These are phyloP conservation scores for Acacia melanoxylon DNA, from an alignment of 306 rosid species.

Conservation along the genomic window DNA sequence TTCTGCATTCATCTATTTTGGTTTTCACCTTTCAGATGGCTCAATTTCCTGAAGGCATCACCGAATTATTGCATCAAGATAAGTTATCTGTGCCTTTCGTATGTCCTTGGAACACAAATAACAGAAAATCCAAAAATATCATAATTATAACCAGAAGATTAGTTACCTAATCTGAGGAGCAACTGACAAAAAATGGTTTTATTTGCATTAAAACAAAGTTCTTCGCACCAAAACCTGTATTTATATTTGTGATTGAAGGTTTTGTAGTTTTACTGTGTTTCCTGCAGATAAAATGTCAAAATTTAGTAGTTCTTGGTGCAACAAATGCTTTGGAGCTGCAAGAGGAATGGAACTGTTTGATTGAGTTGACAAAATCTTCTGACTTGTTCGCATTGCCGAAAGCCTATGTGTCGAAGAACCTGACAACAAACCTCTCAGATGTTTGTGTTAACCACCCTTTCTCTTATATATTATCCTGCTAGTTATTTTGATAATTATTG, in stretches of 20 bases:
- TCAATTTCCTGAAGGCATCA: slow-evolving; percentile 92
- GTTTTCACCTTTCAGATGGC: slow-evolving; percentile 81
- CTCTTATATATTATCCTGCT: not conserved
- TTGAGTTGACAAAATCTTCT: slow-evolving; percentile 65
- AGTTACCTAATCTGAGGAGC: slow-evolving; percentile 3
- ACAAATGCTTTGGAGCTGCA: slow-evolving; percentile 72
- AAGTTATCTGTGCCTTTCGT: slow-evolving; percentile 80
- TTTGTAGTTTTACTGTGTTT: slow-evolving; percentile 9
- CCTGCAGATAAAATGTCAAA: slow-evolving; percentile 86
- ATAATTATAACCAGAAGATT: slow-evolving; percentile 10
- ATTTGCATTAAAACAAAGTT: not conserved
- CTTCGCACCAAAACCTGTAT: not conserved
- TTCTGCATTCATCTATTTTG: slow-evolving; percentile 29
- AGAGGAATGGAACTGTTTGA: slow-evolving; percentile 81
- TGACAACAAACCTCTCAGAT: slow-evolving; percentile 66
- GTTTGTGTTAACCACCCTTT: slow-evolving; percentile 41
- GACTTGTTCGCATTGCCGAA: slow-evolving; percentile 56
- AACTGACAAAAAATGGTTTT: not conserved
- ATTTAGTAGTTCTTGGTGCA: slow-evolving; percentile 68
- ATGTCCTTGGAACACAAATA: slow-evolving; percentile 35
- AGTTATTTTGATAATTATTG: not conserved
- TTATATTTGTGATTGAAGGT: not conserved
- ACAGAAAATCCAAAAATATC: not conserved
- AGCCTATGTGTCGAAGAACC: slow-evolving; percentile 57
- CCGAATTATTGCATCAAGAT: slow-evolving; percentile 88